Conservation (phyloP, 2,329 filamentous ascomycete species). For the Lachnellula cervina region DNA sequence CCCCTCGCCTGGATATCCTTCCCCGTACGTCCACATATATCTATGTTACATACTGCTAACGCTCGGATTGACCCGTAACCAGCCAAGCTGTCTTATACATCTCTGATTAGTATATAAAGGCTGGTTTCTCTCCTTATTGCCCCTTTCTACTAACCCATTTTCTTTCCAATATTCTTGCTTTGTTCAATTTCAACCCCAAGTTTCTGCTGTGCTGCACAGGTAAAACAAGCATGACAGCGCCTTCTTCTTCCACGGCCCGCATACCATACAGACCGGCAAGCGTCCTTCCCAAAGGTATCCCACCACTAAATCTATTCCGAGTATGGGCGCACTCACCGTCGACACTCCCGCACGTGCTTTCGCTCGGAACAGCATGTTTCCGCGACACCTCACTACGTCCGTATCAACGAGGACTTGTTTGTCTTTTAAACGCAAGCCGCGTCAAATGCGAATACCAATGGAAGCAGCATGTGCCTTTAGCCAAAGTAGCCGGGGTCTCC, state of each 20-base stretch:
- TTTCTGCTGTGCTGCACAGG: too few relatives aligned
- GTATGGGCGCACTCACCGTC: constrained; percentile 22
- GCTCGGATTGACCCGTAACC: too few relatives aligned
- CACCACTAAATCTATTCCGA: constrained; percentile 21
- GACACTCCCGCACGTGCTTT: constrained; percentile 22
- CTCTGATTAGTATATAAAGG: too few relatives aligned
- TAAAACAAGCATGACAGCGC: too few relatives aligned
- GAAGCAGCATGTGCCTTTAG: constrained; percentile 20
- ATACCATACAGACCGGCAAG: constrained; percentile 20
- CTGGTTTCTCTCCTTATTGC: too few relatives aligned
- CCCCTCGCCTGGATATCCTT: too few relatives aligned
- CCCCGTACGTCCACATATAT: too few relatives aligned
- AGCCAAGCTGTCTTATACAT: too few relatives aligned
- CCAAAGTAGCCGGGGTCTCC: constrained; percentile 13
- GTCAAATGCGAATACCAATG: constrained; percentile 22
- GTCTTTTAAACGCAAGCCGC: constrained; percentile 17
- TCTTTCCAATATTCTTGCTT: too few relatives aligned
- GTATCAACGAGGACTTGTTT: constrained; percentile 20
- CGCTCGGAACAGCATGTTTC: constrained; percentile 22
- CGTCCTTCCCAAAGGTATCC: constrained; percentile 18
- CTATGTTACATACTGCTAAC: too few relatives aligned
- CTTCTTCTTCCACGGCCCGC: constrained; percentile 10
- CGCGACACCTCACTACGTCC: constrained; percentile 20
- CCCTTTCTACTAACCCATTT: too few relatives aligned
- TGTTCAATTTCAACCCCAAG: too few relatives aligned